Base-by-base conservation (phyloP, 768 basidiomycete species). In the Basidioascus undulatus region DNA sequence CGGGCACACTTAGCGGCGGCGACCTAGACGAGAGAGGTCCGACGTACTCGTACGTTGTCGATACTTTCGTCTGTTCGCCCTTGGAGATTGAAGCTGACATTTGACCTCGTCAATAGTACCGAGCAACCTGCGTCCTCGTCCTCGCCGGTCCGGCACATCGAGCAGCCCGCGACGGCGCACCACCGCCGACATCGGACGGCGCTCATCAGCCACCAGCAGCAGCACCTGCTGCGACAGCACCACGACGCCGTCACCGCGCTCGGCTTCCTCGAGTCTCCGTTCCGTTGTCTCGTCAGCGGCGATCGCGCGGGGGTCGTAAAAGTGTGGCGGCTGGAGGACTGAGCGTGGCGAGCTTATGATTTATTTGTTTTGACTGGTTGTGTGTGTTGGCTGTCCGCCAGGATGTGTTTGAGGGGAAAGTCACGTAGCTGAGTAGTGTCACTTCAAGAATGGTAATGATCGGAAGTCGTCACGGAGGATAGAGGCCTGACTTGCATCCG, bases 201-300 rank as follows among this genome's bases (percentile, higher is more conserved):
- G 15, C 57, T 82, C 48, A 76, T 84, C 41, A 74, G 72, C 12
- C 69, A 77, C 37, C 77, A 73, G 53, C 82, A 89, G 52, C 75
- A 86, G 53, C 76, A 74, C 40, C 62, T 92, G 18, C 62, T 94
- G 25, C 75, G 73, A 54, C 68, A 76, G 6, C 92, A 96, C 53
- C 82, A 84, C 49, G 87, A 96, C 53, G 71, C 83, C 2, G 71
- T 96, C 16, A 83, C 79, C 5, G 72, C 78, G 2, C 58, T 98
- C 27, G 72, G 72, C 1, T 79, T 76, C 47, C 72, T 98, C 40
- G 83, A 92, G 47, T 76, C 86, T 1, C 84, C 89, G 1, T 94
- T 94, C 59, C 69, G 80, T 41, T 84, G 83, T 20, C 80, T 92
- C 35, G 69, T 94, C n/a, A 84, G 77, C 47, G 89, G 79, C 2